Conservation (phyloP, 208 protist species). For the Acanthamoeba culbertsoni region DNA sequence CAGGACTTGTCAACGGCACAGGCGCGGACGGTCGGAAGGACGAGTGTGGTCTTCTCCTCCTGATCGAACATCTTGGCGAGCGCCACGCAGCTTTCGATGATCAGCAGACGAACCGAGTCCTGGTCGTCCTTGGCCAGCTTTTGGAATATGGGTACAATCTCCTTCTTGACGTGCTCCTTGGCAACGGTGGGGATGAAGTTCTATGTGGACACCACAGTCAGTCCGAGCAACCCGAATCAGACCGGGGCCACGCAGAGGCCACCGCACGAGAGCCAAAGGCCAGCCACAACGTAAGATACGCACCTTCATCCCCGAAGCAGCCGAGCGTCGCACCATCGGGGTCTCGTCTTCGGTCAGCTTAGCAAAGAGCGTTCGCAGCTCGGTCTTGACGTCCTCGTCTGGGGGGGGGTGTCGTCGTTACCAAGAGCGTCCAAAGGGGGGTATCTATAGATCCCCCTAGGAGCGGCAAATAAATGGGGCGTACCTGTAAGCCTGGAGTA, state of each 20-base stretch:
- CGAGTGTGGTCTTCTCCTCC: constrained; percentile 83
- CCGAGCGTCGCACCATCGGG: constrained; percentile 96
- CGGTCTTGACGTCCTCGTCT: constrained; percentile 18
- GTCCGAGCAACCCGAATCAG: neutral
- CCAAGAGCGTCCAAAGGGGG: neutral
- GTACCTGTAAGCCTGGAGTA: constrained; percentile 82
- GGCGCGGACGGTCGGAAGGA: constrained; percentile 87
- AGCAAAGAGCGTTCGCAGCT: constrained; percentile 71
- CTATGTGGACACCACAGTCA: neutral
- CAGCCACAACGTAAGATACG: neutral
- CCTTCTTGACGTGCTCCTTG: constrained; percentile 80
- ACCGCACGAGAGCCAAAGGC: neutral
- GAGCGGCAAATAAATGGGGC: constrained; percentile 45
- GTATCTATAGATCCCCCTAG: neutral
- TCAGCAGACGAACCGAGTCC: constrained; percentile 96
- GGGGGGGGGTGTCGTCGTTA: too few relatives aligned
- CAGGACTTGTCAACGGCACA: constrained; percentile 93
- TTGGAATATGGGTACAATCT: constrained; percentile 91
- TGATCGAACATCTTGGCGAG: constrained; percentile 88
- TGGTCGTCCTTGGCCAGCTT: constrained; percentile 92
- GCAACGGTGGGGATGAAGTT: constrained; percentile 62
- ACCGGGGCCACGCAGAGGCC: neutral
- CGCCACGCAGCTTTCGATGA: constrained; percentile 90
- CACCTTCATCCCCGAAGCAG: constrained; percentile 79
- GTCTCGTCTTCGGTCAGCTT: constrained; percentile 95